A percentile compares a stretch with the other conserved stretches of the same genome.
Evolutionary conservation across 75 land plant genomes (phyloP).

Genomic region (Chamaecyparis obtusa): DNA sequence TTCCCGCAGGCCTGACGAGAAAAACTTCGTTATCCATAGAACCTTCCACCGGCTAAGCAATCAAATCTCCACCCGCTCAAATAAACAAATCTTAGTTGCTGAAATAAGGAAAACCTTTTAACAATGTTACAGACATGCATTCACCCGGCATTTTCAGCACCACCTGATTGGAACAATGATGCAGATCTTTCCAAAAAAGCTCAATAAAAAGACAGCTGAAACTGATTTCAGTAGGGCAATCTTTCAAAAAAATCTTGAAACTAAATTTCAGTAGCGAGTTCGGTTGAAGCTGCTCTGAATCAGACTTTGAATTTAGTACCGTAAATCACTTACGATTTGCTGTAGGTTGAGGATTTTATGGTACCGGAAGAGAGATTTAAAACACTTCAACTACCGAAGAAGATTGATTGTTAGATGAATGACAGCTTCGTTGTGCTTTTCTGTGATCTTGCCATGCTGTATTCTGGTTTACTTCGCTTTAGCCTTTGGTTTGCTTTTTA

Average conservation of each 20-base stretch:
- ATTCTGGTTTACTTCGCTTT: not conserved
- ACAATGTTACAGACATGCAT: not conserved
- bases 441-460: not conserved
- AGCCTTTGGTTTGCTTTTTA: not conserved
- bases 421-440: not conserved
- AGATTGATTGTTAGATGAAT: not conserved
- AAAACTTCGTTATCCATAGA: slow-evolving; percentile 47
- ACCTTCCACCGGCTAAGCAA: not conserved
- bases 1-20: slow-evolving; percentile 32
- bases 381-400: not conserved
- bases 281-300: not conserved
- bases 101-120: not conserved
- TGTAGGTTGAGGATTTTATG: not conserved
- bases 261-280: not conserved
- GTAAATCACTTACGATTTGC: not conserved
- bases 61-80: not conserved
- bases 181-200: not conserved
- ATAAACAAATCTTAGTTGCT: not conserved
- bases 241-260: not conserved
- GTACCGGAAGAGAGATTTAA: not conserved
- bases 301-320: not conserved
- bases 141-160: not conserved
- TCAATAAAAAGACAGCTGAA: not conserved
- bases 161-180: not conserved
- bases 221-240: not conserved